Evolutionary conservation across 306 rosid genomes (phyloP).

Genomic region (Ormosia semicastrata): DNA sequence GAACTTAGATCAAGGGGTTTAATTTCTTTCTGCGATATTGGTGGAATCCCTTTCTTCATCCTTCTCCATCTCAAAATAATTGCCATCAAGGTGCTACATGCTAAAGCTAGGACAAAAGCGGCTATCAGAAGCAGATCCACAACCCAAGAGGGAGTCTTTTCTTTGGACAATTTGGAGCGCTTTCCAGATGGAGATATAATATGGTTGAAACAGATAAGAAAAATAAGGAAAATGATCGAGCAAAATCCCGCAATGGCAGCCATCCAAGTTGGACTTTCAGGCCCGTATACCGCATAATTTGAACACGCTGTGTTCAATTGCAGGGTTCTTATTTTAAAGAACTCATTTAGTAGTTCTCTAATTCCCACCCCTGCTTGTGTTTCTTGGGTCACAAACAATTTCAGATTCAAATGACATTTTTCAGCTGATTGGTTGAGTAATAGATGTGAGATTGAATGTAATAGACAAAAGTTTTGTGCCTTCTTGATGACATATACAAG

Average conservation of each 20-base stretch:
- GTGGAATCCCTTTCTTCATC: slow-evolving; percentile 51
- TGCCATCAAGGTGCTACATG: slow-evolving; percentile 46
- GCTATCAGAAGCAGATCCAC: slow-evolving; percentile 63
- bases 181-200: slow-evolving; percentile 46
- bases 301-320: slow-evolving; percentile 45
- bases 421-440: slow-evolving; percentile 45
- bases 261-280: slow-evolving; percentile 58
- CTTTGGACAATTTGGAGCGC: slow-evolving; percentile 41
- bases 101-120: slow-evolving; percentile 52
- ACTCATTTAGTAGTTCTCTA: slow-evolving; percentile 44
- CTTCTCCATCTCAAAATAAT: slow-evolving; percentile 61
- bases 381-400: slow-evolving; percentile 81
- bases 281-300: slow-evolving; percentile 54
- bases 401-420: slow-evolving; percentile 45
- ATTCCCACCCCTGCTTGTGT: slow-evolving; percentile 40
- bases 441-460: slow-evolving; percentile 62
- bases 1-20: slow-evolving; percentile 42
- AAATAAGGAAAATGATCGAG: slow-evolving; percentile 47
- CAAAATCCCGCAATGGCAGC: slow-evolving; percentile 64
- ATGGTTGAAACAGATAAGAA: slow-evolving; percentile 58
- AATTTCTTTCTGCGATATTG: slow-evolving; percentile 29
- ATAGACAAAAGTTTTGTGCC: slow-evolving; percentile 57
- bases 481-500: slow-evolving; percentile 65
- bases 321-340: slow-evolving; percentile 45
- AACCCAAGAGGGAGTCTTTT: slow-evolving; percentile 59